Evolutionary conservation across 106 monocot species (phyloP).

Genomic region (Dioscorea dumetorum): DNA sequence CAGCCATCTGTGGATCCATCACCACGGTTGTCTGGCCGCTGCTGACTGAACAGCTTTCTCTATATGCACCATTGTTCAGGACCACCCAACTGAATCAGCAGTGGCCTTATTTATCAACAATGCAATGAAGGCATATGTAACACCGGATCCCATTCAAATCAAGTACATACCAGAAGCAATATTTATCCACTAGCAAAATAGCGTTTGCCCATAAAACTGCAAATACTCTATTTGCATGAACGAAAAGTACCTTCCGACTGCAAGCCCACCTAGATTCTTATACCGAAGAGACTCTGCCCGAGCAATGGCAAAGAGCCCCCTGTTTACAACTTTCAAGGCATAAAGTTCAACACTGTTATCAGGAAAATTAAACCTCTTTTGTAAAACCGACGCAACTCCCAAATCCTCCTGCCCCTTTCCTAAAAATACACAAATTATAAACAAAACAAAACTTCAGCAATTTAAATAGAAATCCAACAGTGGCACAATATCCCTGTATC

Average conservation of each 20-base stretch:
- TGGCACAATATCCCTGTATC: too few relatives aligned
- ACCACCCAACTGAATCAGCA: neutral
- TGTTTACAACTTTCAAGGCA: slow-evolving; percentile 4
- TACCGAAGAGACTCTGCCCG: neutral
- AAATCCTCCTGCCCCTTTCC: slow-evolving; percentile 1
- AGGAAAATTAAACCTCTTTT: slow-evolving; percentile 4
- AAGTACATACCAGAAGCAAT: neutral
- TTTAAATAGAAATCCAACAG: slow-evolving; percentile 52
- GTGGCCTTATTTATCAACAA: slow-evolving; percentile 1
- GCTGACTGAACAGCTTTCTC: slow-evolving; percentile 6
- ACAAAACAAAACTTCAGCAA: neutral
- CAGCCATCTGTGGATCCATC: slow-evolving; percentile 19
- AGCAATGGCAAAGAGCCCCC: slow-evolving; percentile 3
- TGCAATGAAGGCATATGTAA: neutral
- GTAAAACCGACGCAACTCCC: slow-evolving; percentile 1
- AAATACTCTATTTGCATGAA: neutral
- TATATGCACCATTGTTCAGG: neutral
- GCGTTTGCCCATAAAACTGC: neutral
- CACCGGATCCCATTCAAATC: neutral
- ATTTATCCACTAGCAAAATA: neutral
- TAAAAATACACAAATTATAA: neutral
- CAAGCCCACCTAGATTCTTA: slow-evolving; percentile 11
- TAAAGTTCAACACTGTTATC: slow-evolving; percentile 5
- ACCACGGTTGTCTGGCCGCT: slow-evolving; percentile 33
- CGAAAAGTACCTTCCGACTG: slow-evolving; percentile 22